phyloP scores from a whole-genome alignment of 768 basidiomycete genomes.

The Mycena haematopus region DNA sequence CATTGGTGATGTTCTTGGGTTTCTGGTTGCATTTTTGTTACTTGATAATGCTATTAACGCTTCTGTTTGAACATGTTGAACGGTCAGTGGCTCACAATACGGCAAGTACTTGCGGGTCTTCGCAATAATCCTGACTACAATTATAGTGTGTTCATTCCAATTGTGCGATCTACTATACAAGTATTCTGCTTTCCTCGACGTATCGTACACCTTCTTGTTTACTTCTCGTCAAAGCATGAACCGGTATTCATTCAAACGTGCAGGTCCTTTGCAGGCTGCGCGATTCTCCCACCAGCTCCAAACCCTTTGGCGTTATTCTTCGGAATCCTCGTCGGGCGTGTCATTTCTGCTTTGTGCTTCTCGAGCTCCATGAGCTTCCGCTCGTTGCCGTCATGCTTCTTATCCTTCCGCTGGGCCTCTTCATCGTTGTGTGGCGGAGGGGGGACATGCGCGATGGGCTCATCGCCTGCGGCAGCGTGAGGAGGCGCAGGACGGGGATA shows the following conservation, averaged over 20 bases:
- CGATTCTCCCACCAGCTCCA: slow-evolving; percentile 57
- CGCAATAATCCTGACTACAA: too few species aligned
- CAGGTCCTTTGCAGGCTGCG: slow-evolving; percentile 50
- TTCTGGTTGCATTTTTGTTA: too few species aligned
- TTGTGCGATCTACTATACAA: neutral
- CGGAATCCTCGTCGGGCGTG: slow-evolving; percentile 54
- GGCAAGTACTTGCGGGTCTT: too few species aligned
- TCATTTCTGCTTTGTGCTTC: slow-evolving; percentile 53
- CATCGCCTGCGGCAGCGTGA: slow-evolving; percentile 23
- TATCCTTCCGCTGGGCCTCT: slow-evolving; percentile 55
- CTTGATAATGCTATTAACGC: too few species aligned
- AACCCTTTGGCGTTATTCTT: slow-evolving; percentile 41
- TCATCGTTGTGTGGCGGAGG: slow-evolving; percentile 55
- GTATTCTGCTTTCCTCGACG: neutral
- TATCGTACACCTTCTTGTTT: slow-evolving; percentile 3
- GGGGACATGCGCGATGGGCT: slow-evolving; percentile 37
- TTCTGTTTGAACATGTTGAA: too few species aligned
- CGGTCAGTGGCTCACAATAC: too few species aligned
- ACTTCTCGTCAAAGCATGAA: neutral
- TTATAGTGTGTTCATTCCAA: neutral
- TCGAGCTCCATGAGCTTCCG: slow-evolving; percentile 54
- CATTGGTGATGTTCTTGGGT: too few species aligned
- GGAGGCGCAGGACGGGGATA: slow-evolving; percentile 62
- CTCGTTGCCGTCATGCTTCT: slow-evolving; percentile 48
- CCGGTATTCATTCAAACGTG: slow-evolving; percentile 7